Percentiles rank a stretch among this genome's conserved stretches.
Evolutionary conservation across 805 yeast genomes (phyloP).

Genomic region (Millerago galiae): DNA sequence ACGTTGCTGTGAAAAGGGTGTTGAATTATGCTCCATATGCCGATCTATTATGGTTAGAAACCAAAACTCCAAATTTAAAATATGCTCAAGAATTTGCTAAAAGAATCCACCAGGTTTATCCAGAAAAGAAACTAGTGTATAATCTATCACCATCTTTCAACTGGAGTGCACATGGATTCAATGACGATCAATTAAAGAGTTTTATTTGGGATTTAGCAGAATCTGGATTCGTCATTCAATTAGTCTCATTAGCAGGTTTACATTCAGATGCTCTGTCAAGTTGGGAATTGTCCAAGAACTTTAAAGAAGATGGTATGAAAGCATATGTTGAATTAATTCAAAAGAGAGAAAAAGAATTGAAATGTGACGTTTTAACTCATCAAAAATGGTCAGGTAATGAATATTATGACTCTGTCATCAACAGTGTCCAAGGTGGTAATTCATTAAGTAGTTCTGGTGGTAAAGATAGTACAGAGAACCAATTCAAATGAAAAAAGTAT

Average conservation of each 20-base stretch:
- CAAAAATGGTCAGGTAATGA: constrained; percentile 63
- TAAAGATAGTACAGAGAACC: constrained; percentile 4
- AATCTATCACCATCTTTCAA: constrained; percentile 57
- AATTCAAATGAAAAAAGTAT: neutral
- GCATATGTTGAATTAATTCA: constrained; percentile 52
- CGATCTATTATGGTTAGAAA: constrained; percentile 57
- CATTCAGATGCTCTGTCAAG: constrained; percentile 48
- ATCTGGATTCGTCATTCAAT: constrained; percentile 51
- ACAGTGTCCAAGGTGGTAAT: constrained; percentile 6
- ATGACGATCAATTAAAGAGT: constrained; percentile 36
- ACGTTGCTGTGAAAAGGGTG: constrained; percentile 48
- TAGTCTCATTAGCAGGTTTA: constrained; percentile 55
- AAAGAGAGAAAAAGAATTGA: constrained; percentile 35
- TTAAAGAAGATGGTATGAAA: constrained; percentile 48
- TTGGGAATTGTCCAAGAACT: constrained; percentile 43
- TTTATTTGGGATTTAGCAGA: constrained; percentile 51
- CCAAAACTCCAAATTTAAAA: constrained; percentile 48
- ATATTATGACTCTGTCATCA: constrained; percentile 32
- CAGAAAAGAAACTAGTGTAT: constrained; percentile 51
- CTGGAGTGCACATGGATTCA: constrained; percentile 53
- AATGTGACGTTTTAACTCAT: constrained; percentile 50
- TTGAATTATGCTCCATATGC: constrained; percentile 51
- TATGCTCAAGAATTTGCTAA: constrained; percentile 30
- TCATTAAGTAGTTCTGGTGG: constrained; percentile 3
- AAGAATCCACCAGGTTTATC: constrained; percentile 39